A percentile compares a stretch with the other conserved stretches of the same genome.
Evolutionary conservation across 208 protist genomes (phyloP).

Genomic region (Wallacemonas sp.): DNA sequence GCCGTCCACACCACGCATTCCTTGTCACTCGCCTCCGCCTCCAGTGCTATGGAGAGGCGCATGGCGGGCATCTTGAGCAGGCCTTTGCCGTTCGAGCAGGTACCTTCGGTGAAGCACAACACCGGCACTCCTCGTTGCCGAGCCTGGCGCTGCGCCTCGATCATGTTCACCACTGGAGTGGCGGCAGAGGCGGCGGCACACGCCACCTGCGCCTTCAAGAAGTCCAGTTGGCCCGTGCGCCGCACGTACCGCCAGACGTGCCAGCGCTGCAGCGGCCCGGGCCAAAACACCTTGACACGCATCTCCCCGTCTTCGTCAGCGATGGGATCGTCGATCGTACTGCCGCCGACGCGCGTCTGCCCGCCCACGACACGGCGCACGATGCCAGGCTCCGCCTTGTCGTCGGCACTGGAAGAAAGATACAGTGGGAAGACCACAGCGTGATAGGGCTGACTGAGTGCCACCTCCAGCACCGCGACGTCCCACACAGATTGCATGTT

Average conservation of each 20-base stretch:
- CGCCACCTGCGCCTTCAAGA: conserved; percentile 20
- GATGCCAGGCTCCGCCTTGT: conserved; percentile 5
- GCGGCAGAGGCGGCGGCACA: background rate
- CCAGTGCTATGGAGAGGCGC: background rate
- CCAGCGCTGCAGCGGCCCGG: conserved; percentile 66
- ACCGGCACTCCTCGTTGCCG: conserved; percentile 35
- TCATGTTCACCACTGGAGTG: conserved; percentile 13
- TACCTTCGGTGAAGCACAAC: conserved; percentile 66
- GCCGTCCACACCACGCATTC: conserved; percentile 31
- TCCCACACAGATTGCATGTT: conserved; percentile 80
- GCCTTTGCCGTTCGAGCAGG: conserved; percentile 73
- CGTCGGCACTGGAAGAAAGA: background rate
- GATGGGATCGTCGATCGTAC: background rate
- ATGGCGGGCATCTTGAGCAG: conserved; percentile 38
- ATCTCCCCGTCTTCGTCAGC: background rate
- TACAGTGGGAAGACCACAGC: conserved; percentile 25
- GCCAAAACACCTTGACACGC: conserved; percentile 37
- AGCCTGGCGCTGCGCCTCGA: conserved; percentile 34
- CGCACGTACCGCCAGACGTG: conserved; percentile 53
- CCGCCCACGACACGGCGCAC: background rate
- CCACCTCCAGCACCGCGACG: conserved; percentile 56
- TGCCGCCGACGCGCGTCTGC: background rate
- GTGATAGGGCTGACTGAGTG: conserved; percentile 30
- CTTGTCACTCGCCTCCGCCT: background rate
- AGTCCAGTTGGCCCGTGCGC: conserved; percentile 35